These are phyloP conservation scores for Phytophthora megakarya DNA, from an alignment of 352 stramenopile species.

Conservation along the genomic window DNA sequence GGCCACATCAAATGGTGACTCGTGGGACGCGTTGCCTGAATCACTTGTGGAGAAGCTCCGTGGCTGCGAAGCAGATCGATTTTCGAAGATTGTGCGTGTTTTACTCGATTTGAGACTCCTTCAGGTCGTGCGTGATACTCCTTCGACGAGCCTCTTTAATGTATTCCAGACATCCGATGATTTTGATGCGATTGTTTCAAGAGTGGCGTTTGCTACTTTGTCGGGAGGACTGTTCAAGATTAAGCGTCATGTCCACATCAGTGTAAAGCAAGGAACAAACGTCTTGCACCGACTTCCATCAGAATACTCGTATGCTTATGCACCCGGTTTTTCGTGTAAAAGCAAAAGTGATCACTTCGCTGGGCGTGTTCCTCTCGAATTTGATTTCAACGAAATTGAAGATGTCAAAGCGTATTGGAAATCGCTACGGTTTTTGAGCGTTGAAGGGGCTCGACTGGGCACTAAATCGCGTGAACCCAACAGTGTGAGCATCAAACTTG, in stretches of 20 bases:
- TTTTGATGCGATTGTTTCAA: conserved; percentile 78
- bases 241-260: conserved; percentile 53
- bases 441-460: conserved; percentile 66
- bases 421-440: conserved; percentile 65
- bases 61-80: conserved; percentile 69
- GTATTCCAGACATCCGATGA: conserved; percentile 62
- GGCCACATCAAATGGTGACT: conserved; percentile 44
- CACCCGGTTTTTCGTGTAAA: conserved; percentile 56
- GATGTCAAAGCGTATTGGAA: conserved; percentile 76
- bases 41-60: conserved; percentile 62
- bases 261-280: conserved; percentile 58
- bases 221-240: conserved; percentile 70
- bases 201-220: conserved; percentile 74
- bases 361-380: conserved; percentile 64
- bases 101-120: conserved; percentile 74
- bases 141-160: conserved; percentile 60
- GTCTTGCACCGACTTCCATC: conserved; percentile 56
- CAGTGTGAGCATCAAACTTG: conserved; percentile 54
- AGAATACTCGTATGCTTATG: conserved; percentile 68
- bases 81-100: conserved; percentile 70
- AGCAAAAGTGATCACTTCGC: conserved; percentile 57
- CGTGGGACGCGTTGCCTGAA: conserved; percentile 54
- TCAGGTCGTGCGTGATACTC: conserved; percentile 58
- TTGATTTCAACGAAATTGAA: conserved; percentile 44
- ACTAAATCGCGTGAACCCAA: conserved; percentile 37